Evolutionary conservation across 495 filamentous ascomycete genomes (phyloP), one percentile per base, ranked within the genome.

Genomic region (Cercophora sp.): DNA sequence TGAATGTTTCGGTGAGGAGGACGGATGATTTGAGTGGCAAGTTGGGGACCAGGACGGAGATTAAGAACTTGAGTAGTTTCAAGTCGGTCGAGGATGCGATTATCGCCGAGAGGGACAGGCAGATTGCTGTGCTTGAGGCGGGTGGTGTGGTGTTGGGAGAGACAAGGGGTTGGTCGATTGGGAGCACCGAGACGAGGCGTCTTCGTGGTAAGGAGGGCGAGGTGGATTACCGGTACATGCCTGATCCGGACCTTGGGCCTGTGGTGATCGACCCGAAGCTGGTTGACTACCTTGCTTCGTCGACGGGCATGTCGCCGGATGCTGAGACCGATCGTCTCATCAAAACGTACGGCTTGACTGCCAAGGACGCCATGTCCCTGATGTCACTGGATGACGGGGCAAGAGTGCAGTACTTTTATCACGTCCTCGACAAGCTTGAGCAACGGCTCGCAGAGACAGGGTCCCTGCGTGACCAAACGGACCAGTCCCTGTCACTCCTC

Each of bases 161-260:
- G 71, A 99, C 93, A 23, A 78, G 93, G 40, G 92, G 94, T 19
- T 99, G 91, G 91, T 87, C 88, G 2, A 77, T 94, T 44, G 85
- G 85, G 1, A 82, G 82, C 41, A 87, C 82, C 32, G 87, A 85
- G 43, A 89, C 87, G 52, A 91, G 86, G 16, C 79, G 81, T 19
- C 67, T 98, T 13, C 79, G 93, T 56, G 91, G 89, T 9, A 98
- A 98, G 68, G 93, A 98, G 62, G 94, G 93, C 34, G 91, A 96
- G 60, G 89, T 97, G 2, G 93, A 98, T 60, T 98, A 98, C 64
- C 78, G 93, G 37, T 98, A 97, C 66, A 97, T 98, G 94, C 93
- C 93, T 1, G 93, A 99, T 65, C 89, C 93, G 2, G 93, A 99
- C 67, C 71, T 99, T 8, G 79, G 79, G 0, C 88, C 94, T 0